Evolutionary conservation across 768 basidiomycete species (phyloP).

Genomic region (Trametes meyenii): DNA sequence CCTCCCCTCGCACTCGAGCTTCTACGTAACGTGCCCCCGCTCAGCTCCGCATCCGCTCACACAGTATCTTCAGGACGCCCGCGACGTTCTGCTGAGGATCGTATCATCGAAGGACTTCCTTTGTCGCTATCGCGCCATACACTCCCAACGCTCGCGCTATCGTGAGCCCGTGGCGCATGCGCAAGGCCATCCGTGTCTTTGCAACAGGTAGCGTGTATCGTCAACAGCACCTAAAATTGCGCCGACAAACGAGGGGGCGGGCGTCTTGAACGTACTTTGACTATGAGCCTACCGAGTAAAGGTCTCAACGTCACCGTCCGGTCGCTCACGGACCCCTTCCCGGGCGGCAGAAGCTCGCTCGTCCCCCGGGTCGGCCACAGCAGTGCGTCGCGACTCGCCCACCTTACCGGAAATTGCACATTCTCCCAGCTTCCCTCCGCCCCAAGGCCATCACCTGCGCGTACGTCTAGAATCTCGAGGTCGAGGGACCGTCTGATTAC

Average conservation of each 20-base stretch:
- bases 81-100: not conserved
- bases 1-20: not conserved
- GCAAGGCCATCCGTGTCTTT: not conserved
- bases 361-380: too few relatives aligned
- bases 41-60: not conserved
- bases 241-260: too few relatives aligned
- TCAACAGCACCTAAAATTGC: too few relatives aligned
- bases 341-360: too few relatives aligned
- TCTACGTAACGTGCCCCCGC: not conserved
- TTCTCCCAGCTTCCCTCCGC: too few relatives aligned
- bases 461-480: not conserved
- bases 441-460: too few relatives aligned
- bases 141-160: conserved; percentile 6
- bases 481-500: not conserved
- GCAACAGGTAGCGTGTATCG: not conserved
- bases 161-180: not conserved
- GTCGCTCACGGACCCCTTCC: too few relatives aligned
- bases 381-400: too few relatives aligned
- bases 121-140: conserved; percentile 12
- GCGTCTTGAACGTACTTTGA: too few relatives aligned
- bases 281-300: too few relatives aligned
- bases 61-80: not conserved
- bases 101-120: not conserved
- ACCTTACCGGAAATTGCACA: too few relatives aligned
- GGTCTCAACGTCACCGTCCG: too few relatives aligned